These are phyloP conservation scores for Pouteria glomerata DNA, from an alignment of 148 eudicot genomes.

Conservation along the genomic window DNA sequence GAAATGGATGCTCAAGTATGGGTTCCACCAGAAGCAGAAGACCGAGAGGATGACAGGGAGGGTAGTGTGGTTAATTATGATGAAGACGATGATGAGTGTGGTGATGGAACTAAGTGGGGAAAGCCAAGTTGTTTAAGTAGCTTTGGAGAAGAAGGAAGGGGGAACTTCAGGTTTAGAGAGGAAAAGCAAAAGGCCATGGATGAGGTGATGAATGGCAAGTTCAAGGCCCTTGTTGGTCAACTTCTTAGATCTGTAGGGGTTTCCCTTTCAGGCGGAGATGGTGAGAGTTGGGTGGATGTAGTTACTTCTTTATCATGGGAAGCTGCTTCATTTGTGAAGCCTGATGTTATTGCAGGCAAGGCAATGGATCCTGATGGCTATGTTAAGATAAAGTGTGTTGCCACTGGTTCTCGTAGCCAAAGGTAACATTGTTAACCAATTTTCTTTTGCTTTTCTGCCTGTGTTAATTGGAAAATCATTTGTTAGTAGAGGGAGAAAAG, in stretches of 20 bases:
- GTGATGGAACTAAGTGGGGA: slow-evolving; percentile 57
- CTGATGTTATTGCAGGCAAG: slow-evolving; percentile 59
- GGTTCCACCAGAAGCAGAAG: slow-evolving; percentile 81
- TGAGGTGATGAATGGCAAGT: slow-evolving; percentile 77
- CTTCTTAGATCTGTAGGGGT: slow-evolving; percentile 59
- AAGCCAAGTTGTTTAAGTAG: slow-evolving; percentile 52
- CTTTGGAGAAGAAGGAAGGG: slow-evolving; percentile 38
- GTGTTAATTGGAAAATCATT: neutral
- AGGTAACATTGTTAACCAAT: slow-evolving; percentile 37
- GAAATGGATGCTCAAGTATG: slow-evolving; percentile 50
- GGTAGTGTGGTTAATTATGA: slow-evolving; percentile 49
- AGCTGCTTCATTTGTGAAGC: slow-evolving; percentile 76
- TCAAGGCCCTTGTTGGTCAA: slow-evolving; percentile 65
- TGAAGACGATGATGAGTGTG: slow-evolving; percentile 69
- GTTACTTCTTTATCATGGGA: slow-evolving; percentile 84
- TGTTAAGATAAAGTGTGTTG: slow-evolving; percentile 90
- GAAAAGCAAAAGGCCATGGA: slow-evolving; percentile 53
- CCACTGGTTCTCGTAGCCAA: slow-evolving; percentile 59
- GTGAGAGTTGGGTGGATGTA: slow-evolving; percentile 68
- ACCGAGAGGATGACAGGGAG: slow-evolving; percentile 45
- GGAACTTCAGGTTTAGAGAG: slow-evolving; percentile 45
- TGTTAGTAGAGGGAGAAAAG: neutral
- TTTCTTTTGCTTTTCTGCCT: neutral
- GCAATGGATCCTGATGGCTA: slow-evolving; percentile 88
- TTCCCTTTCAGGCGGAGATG: slow-evolving; percentile 27